phyloP scores from a whole-genome alignment of 768 basidiomycete genomes.

The Tricholoma terreum region DNA sequence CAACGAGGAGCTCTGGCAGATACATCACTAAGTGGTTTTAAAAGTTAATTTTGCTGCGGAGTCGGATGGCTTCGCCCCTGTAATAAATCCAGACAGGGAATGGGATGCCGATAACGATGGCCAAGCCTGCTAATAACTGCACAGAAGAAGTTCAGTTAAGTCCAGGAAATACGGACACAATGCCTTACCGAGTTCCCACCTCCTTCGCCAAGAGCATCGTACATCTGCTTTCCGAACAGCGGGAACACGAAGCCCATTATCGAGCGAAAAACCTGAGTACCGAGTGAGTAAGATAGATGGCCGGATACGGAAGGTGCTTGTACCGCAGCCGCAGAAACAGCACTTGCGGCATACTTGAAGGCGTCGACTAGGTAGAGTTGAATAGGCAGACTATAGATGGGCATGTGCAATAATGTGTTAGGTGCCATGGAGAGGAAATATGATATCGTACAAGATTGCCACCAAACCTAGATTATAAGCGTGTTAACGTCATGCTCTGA shows the following conservation, averaged over 20 bases:
- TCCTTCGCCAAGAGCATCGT: conserved; percentile 54
- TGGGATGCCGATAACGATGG: conserved; percentile 66
- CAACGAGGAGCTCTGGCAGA: too few species aligned
- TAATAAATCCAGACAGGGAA: conserved; percentile 75
- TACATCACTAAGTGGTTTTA: not conserved
- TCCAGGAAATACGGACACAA: not conserved
- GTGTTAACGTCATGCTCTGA: not conserved
- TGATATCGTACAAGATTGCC: conserved; percentile 50
- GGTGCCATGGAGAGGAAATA: not conserved
- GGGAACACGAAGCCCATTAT: conserved; percentile 47
- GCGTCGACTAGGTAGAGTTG: conserved; percentile 70
- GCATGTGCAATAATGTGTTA: not conserved
- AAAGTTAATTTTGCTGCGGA: conserved; percentile 31
- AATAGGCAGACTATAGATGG: conserved; percentile 51
- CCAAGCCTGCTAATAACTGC: conserved; percentile 51
- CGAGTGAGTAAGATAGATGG: not conserved
- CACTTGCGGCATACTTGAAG: conserved; percentile 69
- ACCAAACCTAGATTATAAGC: conserved; percentile 40
- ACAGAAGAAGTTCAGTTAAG: conserved; percentile 22
- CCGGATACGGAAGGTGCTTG: conserved; percentile 10
- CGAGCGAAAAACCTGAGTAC: conserved; percentile 41
- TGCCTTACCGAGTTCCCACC: conserved; percentile 58
- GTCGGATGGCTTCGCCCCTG: conserved; percentile 56
- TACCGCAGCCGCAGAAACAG: conserved; percentile 62
- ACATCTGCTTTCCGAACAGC: conserved; percentile 58